Evolutionary conservation across 768 basidiomycete species (phyloP).

Genomic region (Stropharia rugosoannulata): DNA sequence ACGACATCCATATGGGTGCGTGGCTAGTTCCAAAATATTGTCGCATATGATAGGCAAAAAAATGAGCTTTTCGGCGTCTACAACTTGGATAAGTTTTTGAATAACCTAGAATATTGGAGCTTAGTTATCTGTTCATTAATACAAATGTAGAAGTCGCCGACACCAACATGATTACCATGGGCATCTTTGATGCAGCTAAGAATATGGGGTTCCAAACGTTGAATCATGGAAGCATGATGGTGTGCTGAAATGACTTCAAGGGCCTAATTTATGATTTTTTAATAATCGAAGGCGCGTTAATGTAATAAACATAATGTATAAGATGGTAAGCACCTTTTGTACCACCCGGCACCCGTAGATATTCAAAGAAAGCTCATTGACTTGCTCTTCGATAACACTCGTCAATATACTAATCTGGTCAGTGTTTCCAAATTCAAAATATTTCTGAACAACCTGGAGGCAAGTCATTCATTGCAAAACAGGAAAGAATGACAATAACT

Average conservation of each 20-base stretch:
- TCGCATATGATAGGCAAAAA: slow-evolving; percentile 78
- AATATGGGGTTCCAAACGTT: slow-evolving; percentile 77
- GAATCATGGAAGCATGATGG: slow-evolving; percentile 74
- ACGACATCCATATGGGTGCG: slow-evolving; percentile 92
- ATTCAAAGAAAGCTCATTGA: slow-evolving; percentile 77
- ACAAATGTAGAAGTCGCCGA: slow-evolving; percentile 7
- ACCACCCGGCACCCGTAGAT: slow-evolving; percentile 98
- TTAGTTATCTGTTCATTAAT: slow-evolving; percentile 3
- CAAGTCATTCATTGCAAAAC: slow-evolving; percentile 3
- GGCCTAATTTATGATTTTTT: slow-evolving; percentile 48
- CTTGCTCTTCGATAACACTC: slow-evolving; percentile 72
- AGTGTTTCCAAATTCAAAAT: slow-evolving; percentile 84
- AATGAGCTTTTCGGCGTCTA: slow-evolving; percentile 70
- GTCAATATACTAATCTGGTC: slow-evolving; percentile 72
- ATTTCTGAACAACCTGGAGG: slow-evolving; percentile 84
- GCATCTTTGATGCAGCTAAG: slow-evolving; percentile 86
- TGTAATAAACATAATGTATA: background rate
- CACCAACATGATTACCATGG: slow-evolving; percentile 89
- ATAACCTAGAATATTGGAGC: slow-evolving; percentile 52
- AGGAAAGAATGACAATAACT: slow-evolving; percentile 22
- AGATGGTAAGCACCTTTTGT: slow-evolving; percentile 63
- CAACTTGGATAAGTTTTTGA: slow-evolving; percentile 84
- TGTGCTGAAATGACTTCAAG: slow-evolving; percentile 79
- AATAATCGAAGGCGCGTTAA: background rate
- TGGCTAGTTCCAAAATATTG: slow-evolving; percentile 77